These are phyloP conservation scores for Thalassiosira mediterranea DNA, from an alignment of 352 stramenopile species.

Conservation along the genomic window DNA sequence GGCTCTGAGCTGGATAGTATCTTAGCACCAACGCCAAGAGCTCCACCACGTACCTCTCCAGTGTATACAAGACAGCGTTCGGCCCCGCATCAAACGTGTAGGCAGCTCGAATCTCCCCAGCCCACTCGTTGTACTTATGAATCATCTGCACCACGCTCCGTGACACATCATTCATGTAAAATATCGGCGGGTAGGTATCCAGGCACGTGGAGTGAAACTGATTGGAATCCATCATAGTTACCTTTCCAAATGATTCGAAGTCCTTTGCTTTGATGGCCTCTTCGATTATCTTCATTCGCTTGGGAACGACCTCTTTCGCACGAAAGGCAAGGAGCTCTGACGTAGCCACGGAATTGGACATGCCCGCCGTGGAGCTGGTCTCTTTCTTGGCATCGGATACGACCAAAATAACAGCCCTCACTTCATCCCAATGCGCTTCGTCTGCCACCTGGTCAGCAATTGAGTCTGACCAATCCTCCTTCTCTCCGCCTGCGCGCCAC, in stretches of 20 bases:
- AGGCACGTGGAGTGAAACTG: slow-evolving; percentile 98
- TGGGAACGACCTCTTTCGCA: slow-evolving; percentile 84
- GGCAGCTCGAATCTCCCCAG: slow-evolving; percentile 86
- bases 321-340: slow-evolving; percentile 90
- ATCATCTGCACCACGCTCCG: slow-evolving; percentile 85
- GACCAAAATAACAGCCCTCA: slow-evolving; percentile 95
- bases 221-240: slow-evolving; percentile 99
- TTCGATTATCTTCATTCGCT: slow-evolving; percentile 89
- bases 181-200: slow-evolving; percentile 97
- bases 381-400: slow-evolving; percentile 96
- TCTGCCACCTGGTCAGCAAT: slow-evolving; percentile 85
- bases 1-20: slow-evolving; percentile 66
- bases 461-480: slow-evolving; percentile 85
- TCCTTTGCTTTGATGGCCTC: slow-evolving; percentile 89
- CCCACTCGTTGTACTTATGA: slow-evolving; percentile 92
- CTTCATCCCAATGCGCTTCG: slow-evolving; percentile 91
- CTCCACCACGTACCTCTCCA: slow-evolving; percentile 71
- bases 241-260: slow-evolving; percentile 92
- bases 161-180: slow-evolving; percentile 96
- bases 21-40: slow-evolving; percentile 72
- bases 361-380: slow-evolving; percentile 94
- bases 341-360: slow-evolving; percentile 93
- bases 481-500: slow-evolving; percentile 90
- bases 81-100: slow-evolving; percentile 99
- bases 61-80: slow-evolving; percentile 92